phyloP scores from a whole-genome alignment of 2,329 filamentous ascomycete species.

The Macrophomina pseudophaseolina region DNA sequence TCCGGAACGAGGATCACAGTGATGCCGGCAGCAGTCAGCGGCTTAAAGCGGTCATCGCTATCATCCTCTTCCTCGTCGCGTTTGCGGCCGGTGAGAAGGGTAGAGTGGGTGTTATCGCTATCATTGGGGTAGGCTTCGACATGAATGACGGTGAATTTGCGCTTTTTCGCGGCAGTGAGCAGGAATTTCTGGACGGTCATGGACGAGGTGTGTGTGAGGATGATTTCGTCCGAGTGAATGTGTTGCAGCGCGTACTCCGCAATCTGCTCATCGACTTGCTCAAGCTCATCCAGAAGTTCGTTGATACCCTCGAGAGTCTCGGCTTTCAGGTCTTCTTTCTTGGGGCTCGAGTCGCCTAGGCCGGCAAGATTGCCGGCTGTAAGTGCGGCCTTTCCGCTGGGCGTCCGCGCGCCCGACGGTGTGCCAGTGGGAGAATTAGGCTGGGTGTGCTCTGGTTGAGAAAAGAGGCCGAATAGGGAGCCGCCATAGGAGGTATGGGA shows the following conservation, averaged over 20 bases:
- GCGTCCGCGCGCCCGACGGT: conserved; percentile 50
- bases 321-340: conserved; percentile 69
- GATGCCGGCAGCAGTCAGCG: conserved; percentile 77
- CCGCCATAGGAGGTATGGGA: conserved; percentile 71
- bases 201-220: conserved; percentile 87
- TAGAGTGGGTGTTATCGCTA: conserved; percentile 66
- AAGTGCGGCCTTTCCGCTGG: conserved; percentile 49
- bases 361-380: conserved; percentile 44
- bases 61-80: conserved; percentile 56
- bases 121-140: conserved; percentile 76
- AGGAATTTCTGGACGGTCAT: conserved; percentile 89
- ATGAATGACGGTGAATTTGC: conserved; percentile 89
- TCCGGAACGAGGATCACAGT: conserved; percentile 84
- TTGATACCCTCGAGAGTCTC: conserved; percentile 94
- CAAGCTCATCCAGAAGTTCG: conserved; percentile 94
- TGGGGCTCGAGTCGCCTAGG: conserved; percentile 46
- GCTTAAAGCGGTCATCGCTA: conserved; percentile 69
- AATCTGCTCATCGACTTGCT: conserved; percentile 91
- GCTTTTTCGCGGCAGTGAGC: conserved; percentile 82
- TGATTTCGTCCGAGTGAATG: conserved; percentile 90
- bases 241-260: conserved; percentile 86
- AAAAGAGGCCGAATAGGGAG: conserved; percentile 88
- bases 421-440: conserved; percentile 55
- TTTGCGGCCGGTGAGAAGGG: conserved; percentile 60
- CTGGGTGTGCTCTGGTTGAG: conserved; percentile 61